Conservation (phyloP, 306 rosid genomes). For the Phaseolus lunatus region DNA sequence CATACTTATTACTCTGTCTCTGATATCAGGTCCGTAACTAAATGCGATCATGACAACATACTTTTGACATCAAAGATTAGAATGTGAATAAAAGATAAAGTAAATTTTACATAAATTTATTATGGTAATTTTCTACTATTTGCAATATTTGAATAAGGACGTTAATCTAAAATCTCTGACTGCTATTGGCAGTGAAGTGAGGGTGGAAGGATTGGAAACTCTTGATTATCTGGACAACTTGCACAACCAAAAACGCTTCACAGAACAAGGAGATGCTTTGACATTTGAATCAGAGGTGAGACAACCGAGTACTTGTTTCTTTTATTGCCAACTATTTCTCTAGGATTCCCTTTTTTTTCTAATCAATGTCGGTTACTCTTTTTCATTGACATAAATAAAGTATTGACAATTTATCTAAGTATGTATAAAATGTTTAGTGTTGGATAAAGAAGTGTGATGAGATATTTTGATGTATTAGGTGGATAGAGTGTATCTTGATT, state of each 20-base stretch:
- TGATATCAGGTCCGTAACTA: slow-evolving; percentile 70
- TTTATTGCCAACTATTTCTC: no score
- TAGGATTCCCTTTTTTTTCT: no score
- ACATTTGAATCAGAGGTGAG: slow-evolving; percentile 96
- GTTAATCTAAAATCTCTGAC: background rate
- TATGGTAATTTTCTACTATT: background rate
- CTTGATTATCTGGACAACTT: slow-evolving; percentile 89
- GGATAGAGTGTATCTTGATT: slow-evolving; percentile 83
- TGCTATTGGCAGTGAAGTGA: slow-evolving; percentile 79
- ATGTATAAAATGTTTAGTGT: no score
- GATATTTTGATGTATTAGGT: slow-evolving; percentile 66
- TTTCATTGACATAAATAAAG: no score
- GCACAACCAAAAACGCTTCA: slow-evolving; percentile 75
- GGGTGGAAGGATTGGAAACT: slow-evolving; percentile 95
- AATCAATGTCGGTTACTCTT: no score
- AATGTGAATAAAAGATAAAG: background rate
- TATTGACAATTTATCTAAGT: no score
- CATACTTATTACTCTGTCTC: slow-evolving; percentile 84
- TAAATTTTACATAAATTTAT: background rate
- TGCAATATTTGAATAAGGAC: slow-evolving; percentile 34
- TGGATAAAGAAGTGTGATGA: no score
- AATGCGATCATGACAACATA: background rate
- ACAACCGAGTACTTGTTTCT: background rate
- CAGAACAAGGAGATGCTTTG: slow-evolving; percentile 93
- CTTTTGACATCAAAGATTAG: background rate